Base-by-base conservation (phyloP, 1,284 basidiomycete species). In the Fistulinella cinereoalba region DNA sequence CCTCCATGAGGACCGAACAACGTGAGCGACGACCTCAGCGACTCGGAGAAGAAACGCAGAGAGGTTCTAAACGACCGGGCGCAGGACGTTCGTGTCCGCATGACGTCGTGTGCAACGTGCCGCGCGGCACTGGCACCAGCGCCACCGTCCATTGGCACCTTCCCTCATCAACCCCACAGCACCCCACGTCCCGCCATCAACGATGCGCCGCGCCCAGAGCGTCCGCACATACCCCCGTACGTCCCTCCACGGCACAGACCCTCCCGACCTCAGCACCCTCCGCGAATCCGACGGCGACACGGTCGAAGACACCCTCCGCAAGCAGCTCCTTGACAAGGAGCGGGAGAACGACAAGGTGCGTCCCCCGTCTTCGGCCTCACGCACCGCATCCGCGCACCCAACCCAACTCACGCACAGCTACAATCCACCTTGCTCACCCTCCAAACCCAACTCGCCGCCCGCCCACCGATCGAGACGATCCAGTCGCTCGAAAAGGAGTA, bases 241-340 rank as follows among this genome's bases (percentile, higher is more conserved):
- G 1, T 80, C 80, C 4, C 55, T 79, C 12, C 71, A 69, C 4
- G 59, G 76, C 27, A 64, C 64, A 21, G 51, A 42, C 43, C 24
- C 21, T 3, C 75, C 87, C 52, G 85, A 88, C 52, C 71, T 88
- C 4, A 75, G 79, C 21, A 57, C 77, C 23, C 61, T 88, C 33
- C 72, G 72, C 46, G 86, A 88, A 60, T 66, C 68, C 8, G 75
- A 80, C 34, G 83, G 85, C 47, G 69, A 76, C 7, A 65, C 69
- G 18, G 32, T 54, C 32, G 83, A 88, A 56, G 83, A 84, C 43
- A 64, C 71, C 2, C 69, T 88, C 37, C 73, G 83, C 34, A 70
- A 74, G 34, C 82, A 85, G 43, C 66, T 88, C 43, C 61, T 85
- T n/a, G 84, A 85, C 43, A 81, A 80, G 53, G 82, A 85, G 40